Percentiles rank a stretch among this genome's conserved stretches.
Evolutionary conservation across 495 filamentous ascomycete genomes (phyloP).

Genomic region (Daldinia concentrica): DNA sequence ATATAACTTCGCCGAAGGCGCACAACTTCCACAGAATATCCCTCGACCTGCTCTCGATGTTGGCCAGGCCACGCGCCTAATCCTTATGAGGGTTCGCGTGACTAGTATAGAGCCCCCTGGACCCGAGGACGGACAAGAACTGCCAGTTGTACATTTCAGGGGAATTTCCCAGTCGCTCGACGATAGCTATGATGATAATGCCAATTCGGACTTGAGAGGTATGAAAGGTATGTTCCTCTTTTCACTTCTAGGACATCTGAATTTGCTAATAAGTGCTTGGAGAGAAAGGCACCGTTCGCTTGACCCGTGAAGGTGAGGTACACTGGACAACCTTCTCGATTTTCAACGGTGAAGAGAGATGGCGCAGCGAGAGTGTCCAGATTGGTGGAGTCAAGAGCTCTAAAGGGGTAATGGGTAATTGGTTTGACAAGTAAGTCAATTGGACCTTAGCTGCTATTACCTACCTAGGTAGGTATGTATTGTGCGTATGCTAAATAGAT

Average conservation of each 20-base stretch:
- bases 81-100: constrained; percentile 67
- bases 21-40: constrained; percentile 42
- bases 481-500: constrained; percentile 6
- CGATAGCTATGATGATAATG: constrained; percentile 66
- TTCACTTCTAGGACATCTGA: not conserved
- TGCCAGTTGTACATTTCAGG: constrained; percentile 67
- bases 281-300: constrained; percentile 58
- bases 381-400: constrained; percentile 66
- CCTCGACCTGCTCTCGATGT: constrained; percentile 61
- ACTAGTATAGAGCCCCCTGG: constrained; percentile 62
- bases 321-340: constrained; percentile 72
- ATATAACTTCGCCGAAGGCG: constrained; percentile 64
- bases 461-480: not conserved
- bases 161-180: constrained; percentile 65
- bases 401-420: constrained; percentile 68
- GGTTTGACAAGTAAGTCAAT: constrained; percentile 68
- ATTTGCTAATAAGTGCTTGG: constrained; percentile 35
- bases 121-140: constrained; percentile 57
- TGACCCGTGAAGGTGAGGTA: constrained; percentile 70
- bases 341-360: constrained; percentile 67
- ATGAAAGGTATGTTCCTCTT: constrained; percentile 48
- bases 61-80: constrained; percentile 70
- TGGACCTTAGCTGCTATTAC: not conserved
- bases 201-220: constrained; percentile 63
- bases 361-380: constrained; percentile 73